Percentiles rank a stretch among this genome's conserved stretches.
phyloP scores from a whole-genome alignment of 768 basidiomycete genomes.

The Calocera viscosa region DNA sequence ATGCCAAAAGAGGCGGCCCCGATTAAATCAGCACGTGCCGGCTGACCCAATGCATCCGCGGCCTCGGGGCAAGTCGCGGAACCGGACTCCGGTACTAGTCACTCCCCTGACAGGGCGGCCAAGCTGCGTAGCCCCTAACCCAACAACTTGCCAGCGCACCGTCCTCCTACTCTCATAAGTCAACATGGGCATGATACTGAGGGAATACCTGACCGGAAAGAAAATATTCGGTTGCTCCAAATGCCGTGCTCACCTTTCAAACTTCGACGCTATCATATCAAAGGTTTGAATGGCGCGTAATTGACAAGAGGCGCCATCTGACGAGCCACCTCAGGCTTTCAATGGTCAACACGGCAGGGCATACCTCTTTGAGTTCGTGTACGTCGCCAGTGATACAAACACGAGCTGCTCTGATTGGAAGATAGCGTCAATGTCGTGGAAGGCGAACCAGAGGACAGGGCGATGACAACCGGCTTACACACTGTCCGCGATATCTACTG shows the following conservation, averaged over 20 bases:
- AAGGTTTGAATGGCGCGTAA: slow-evolving; percentile 41
- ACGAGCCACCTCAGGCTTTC: slow-evolving; percentile 56
- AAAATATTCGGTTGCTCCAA: slow-evolving; percentile 78
- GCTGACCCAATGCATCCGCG: too few species aligned
- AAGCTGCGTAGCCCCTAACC: background rate
- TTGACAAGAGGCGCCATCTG: background rate
- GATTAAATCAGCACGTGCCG: too few species aligned
- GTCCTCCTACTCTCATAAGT: background rate
- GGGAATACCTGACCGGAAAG: slow-evolving; percentile 70
- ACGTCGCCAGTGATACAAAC: slow-evolving; percentile 28
- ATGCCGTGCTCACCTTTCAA: slow-evolving; percentile 85
- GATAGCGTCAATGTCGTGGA: slow-evolving; percentile 79
- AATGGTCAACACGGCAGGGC: slow-evolving; percentile 94
- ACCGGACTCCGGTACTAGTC: too few species aligned
- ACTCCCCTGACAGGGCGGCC: too few species aligned
- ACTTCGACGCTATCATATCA: slow-evolving; percentile 81
- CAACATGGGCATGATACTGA: slow-evolving; percentile 82
- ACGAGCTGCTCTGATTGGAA: slow-evolving; percentile 14
- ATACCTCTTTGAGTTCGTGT: slow-evolving; percentile 90
- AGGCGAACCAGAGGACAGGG: slow-evolving; percentile 79
- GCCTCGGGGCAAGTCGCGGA: too few species aligned
- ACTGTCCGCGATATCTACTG: slow-evolving; percentile 94
- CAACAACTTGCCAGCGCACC: background rate
- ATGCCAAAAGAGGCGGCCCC: too few species aligned
- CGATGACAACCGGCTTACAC: slow-evolving; percentile 95